Conservation (phyloP, 805 yeast genomes). For the Lachancea dasiensis region DNA sequence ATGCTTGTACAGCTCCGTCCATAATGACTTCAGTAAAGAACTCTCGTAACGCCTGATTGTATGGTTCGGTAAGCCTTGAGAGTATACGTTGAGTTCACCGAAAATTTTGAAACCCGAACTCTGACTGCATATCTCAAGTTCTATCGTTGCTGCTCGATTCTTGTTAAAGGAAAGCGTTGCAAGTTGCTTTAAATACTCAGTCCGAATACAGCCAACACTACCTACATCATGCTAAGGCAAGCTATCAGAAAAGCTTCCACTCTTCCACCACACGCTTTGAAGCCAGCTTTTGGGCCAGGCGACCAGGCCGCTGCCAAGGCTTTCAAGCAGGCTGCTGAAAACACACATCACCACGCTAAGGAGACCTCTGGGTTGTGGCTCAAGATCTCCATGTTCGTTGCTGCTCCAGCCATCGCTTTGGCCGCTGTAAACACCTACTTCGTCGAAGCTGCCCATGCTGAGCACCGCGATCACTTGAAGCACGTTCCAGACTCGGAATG, state of each 20-base stretch:
- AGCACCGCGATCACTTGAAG: slow-evolving; percentile 73
- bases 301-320: slow-evolving; percentile 59
- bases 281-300: slow-evolving; percentile 44
- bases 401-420: slow-evolving; percentile 72
- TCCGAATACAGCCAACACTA: not conserved
- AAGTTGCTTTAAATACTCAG: not conserved
- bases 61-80: too few species aligned
- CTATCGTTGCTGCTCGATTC: too few species aligned
- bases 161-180: not conserved
- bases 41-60: too few species aligned
- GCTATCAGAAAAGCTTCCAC: slow-evolving; percentile 33
- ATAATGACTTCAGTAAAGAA: too few species aligned
- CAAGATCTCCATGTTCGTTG: slow-evolving; percentile 73
- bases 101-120: too few species aligned
- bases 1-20: too few species aligned
- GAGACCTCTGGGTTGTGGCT: slow-evolving; percentile 77
- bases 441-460: slow-evolving; percentile 82
- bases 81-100: too few species aligned
- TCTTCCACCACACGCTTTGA: slow-evolving; percentile 38
- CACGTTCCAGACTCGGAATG: slow-evolving; percentile 80
- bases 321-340: slow-evolving; percentile 54
- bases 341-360: slow-evolving; percentile 72
- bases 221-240: slow-evolving; percentile 39
- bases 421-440: slow-evolving; percentile 76
- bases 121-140: too few species aligned